Percentiles rank a stretch among this genome's conserved stretches.
phyloP scores from a whole-genome alignment of 805 yeast species.

The Ogataea parapolymorpha region DNA sequence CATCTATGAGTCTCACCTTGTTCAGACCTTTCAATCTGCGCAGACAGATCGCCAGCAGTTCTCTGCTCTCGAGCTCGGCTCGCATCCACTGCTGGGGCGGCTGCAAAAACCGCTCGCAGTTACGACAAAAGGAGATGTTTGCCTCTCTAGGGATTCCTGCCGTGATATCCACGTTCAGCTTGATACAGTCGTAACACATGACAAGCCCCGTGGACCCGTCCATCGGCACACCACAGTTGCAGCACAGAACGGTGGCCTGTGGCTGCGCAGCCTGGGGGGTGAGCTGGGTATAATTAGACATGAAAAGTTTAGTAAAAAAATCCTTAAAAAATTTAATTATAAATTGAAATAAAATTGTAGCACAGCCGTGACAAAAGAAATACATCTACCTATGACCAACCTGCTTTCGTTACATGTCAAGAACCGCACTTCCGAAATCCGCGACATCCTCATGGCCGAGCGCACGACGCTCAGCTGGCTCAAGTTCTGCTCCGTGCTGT shows the following conservation, averaged over 20 bases:
- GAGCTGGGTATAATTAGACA: conserved; percentile 49
- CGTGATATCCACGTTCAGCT: conserved; percentile 88
- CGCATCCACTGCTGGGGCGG: conserved; percentile 94
- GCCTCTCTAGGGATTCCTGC: conserved; percentile 94
- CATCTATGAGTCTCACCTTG: conserved; percentile 85
- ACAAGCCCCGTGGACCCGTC: conserved; percentile 92
- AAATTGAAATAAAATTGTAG: not conserved
- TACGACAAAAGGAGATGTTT: conserved; percentile 88
- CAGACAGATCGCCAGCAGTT: conserved; percentile 83
- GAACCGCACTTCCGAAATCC: conserved; percentile 45
- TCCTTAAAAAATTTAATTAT: not conserved
- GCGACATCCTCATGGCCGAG: conserved; percentile 54
- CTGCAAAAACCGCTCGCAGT: conserved; percentile 92
- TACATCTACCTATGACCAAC: not conserved
- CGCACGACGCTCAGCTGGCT: conserved; percentile 50
- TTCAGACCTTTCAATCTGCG: conserved; percentile 84
- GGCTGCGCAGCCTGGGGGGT: conserved; percentile 29
- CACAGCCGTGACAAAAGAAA: conserved; percentile 2
- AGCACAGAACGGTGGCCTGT: conserved; percentile 86
- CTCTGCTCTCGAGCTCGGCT: conserved; percentile 90
- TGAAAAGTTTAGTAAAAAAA: conserved; percentile 14
- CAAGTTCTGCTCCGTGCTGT: conserved; percentile 42
- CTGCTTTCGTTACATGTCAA: conserved; percentile 28
- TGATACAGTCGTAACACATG: conserved; percentile 97
- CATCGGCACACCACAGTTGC: conserved; percentile 98